These are phyloP conservation scores for Lasiodiplodia sp. DNA, from an alignment of 2,329 filamentous ascomycete species.

Conservation along the genomic window DNA sequence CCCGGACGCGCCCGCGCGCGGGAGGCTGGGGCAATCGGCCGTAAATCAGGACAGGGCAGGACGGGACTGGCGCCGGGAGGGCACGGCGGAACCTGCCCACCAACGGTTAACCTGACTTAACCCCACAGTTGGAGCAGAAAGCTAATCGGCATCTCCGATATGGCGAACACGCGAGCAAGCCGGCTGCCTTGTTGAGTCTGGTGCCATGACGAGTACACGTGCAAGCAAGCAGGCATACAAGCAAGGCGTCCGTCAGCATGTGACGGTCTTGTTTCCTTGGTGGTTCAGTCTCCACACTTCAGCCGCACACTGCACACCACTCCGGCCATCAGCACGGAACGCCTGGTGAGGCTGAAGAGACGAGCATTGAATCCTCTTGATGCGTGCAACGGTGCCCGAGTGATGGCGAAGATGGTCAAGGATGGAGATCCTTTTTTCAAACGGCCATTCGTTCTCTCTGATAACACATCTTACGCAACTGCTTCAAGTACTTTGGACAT, in stretches of 20 bases:
- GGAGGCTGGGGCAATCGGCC: conserved; percentile 16
- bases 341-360: conserved; percentile 9
- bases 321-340: background rate
- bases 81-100: conserved; percentile 15
- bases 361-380: background rate
- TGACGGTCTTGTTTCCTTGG: background rate
- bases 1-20: conserved; percentile 13
- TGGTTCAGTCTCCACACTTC: background rate
- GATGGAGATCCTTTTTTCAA: background rate
- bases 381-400: background rate
- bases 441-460: background rate
- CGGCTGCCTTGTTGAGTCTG: conserved; percentile 9
- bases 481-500: conserved; percentile 7
- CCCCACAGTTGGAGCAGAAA: conserved; percentile 22
- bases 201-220: background rate
- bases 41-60: conserved; percentile 25
- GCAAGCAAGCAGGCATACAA: background rate
- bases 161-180: conserved; percentile 17
- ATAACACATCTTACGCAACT: conserved; percentile 8
- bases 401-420: background rate
- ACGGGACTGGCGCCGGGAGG: conserved; percentile 23
- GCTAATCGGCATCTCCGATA: conserved; percentile 28
- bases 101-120: conserved; percentile 9
- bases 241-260: conserved; percentile 19
- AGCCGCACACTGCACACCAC: conserved; percentile 14